A percentile compares a stretch with the other conserved stretches of the same genome.
Conservation (phyloP, 2,329 filamentous ascomycete species). For the Huntiella bhutanensis region DNA sequence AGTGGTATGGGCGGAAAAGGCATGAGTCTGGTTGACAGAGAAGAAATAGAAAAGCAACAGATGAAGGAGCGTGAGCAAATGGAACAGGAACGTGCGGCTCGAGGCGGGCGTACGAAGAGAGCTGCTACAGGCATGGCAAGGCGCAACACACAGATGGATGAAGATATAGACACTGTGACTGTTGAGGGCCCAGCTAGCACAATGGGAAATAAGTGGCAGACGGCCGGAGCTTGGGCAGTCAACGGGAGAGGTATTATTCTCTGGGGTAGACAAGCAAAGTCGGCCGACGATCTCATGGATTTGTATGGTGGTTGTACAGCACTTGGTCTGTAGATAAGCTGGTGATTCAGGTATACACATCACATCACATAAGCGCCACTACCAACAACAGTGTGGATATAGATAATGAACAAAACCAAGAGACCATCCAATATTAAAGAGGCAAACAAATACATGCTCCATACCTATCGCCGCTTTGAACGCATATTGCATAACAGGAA, state of each 20-base stretch:
- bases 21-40: constrained; percentile 2
- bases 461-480: background rate
- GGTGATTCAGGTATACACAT: background rate
- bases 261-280: constrained; percentile 29
- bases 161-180: background rate
- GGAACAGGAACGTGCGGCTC: background rate
- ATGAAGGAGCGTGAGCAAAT: background rate
- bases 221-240: constrained; percentile 31
- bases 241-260: constrained; percentile 30
- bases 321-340: constrained; percentile 17
- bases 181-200: constrained; percentile 23
- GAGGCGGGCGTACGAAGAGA: background rate
- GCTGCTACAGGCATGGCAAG: background rate
- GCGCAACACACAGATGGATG: constrained; percentile 16
- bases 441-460: background rate
- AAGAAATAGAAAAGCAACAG: background rate
- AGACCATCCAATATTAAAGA: background rate
- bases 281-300: constrained; percentile 32
- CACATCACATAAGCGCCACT: background rate
- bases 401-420: background rate
- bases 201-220: constrained; percentile 38
- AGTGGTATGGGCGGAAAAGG: constrained; percentile 3
- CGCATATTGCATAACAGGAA: background rate
- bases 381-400: background rate
- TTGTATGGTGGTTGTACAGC: constrained; percentile 28